phyloP scores from a whole-genome alignment of 345 rosid genomes.

The Toxicodendron radicans region DNA sequence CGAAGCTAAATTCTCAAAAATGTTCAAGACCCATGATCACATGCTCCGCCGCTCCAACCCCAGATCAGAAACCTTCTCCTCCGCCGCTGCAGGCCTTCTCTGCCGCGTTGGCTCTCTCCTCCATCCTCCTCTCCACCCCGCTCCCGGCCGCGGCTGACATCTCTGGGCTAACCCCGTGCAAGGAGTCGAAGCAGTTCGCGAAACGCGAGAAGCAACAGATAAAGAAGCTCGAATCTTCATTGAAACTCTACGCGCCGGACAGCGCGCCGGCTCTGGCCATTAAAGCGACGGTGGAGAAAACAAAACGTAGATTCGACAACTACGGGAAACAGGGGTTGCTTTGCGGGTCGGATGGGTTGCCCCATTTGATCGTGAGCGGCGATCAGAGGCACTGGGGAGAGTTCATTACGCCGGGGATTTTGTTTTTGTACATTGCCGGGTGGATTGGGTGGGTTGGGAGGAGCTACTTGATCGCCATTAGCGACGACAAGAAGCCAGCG shows the following conservation, averaged over 20 bases:
- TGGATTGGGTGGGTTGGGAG: conserved; percentile 99
- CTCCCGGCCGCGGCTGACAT: conserved; percentile 93
- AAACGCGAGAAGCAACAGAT: conserved; percentile 85
- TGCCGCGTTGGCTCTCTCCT: conserved; percentile 84
- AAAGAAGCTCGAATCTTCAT: conserved; percentile 79
- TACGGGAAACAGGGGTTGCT: conserved; percentile 86
- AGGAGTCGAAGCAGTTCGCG: conserved; percentile 92
- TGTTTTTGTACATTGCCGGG: conserved; percentile 94
- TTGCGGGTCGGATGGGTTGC: conserved; percentile 92
- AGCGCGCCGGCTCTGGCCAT: conserved; percentile 94
- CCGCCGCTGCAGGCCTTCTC: conserved; percentile 77
- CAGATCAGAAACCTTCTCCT: conserved; percentile 23
- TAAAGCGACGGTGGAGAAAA: conserved; percentile 89
- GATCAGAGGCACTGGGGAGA: conserved; percentile 99
- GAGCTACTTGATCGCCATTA: conserved; percentile 86
- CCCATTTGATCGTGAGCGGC: conserved; percentile 92
- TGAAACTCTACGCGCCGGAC: conserved; percentile 88
- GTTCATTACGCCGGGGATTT: conserved; percentile 88
- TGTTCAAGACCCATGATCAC: conserved; percentile 37
- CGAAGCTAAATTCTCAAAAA: conserved; percentile 44
- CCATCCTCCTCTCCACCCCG: conserved; percentile 88
- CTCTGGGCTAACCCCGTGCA: conserved; percentile 92
- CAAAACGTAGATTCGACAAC: conserved; percentile 79
- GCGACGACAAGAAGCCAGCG: conserved; percentile 88
- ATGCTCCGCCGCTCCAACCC: conserved; percentile 44